Evolutionary conservation across 495 filamentous ascomycete species (phyloP).

Genomic region (Wilcoxina mikolae): DNA sequence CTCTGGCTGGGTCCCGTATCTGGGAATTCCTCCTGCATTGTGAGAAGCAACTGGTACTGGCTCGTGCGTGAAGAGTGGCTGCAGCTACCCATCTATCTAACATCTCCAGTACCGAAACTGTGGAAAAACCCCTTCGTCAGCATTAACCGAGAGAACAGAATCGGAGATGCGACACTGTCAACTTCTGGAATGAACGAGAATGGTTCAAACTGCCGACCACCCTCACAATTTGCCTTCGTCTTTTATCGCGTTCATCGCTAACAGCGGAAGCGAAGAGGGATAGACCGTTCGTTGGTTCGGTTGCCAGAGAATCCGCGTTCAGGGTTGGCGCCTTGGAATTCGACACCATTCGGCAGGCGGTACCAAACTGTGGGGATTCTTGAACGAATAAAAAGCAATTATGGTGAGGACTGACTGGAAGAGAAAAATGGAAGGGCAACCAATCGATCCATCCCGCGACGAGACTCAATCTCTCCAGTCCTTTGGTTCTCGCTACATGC

Average conservation of each 20-base stretch:
- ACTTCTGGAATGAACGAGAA: background rate
- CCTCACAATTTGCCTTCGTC: background rate
- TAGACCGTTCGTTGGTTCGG: background rate
- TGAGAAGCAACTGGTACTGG: background rate
- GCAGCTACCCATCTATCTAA: background rate
- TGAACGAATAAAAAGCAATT: constrained; percentile 3
- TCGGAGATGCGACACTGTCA: background rate
- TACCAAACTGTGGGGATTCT: constrained; percentile 4
- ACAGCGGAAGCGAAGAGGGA: background rate
- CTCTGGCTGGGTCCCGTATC: background rate
- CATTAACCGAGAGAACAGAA: no score
- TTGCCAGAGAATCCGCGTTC: background rate
- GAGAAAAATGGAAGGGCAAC: no score
- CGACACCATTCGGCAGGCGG: background rate
- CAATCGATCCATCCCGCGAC: no score
- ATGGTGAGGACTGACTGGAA: no score
- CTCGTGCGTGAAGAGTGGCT: background rate
- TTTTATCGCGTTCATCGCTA: background rate
- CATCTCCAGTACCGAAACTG: constrained; percentile 3
- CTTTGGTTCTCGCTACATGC: no score
- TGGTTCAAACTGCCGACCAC: background rate
- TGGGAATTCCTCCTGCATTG: constrained; percentile 5
- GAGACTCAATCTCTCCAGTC: no score
- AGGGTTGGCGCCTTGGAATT: background rate
- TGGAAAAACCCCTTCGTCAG: constrained; percentile 3